Evolutionary conservation across 108 stramenopile genomes (phyloP).

Genomic region (Skeletonema tropicum): DNA sequence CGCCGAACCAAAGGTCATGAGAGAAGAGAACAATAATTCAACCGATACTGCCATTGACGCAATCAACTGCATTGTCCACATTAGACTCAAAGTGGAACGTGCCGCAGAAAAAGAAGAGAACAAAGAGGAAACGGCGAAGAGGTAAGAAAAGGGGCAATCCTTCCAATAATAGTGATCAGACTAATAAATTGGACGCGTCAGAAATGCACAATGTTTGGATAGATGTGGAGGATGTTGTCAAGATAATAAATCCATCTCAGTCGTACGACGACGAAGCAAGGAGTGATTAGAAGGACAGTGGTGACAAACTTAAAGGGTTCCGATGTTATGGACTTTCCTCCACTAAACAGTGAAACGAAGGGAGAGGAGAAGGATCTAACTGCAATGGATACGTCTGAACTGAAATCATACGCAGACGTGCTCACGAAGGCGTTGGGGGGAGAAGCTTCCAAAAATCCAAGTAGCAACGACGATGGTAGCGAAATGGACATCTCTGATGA

Average conservation of each 20-base stretch:
- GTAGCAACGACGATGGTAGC: constrained; percentile 9
- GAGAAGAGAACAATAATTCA: not conserved
- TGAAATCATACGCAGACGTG: constrained; percentile 33
- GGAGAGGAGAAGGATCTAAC: constrained; percentile 5
- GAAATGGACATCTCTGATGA: constrained; percentile 52
- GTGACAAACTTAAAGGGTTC: too few relatives aligned
- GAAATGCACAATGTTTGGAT: constrained; percentile 4
- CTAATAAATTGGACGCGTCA: not conserved
- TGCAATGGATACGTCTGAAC: constrained; percentile 22
- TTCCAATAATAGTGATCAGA: constrained; percentile 2
- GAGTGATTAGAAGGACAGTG: too few relatives aligned
- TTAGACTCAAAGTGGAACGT: constrained; percentile 33
- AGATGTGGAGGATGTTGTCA: constrained; percentile 17
- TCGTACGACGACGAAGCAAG: too few relatives aligned
- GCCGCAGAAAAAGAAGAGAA: constrained; percentile 12
- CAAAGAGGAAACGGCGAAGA: constrained; percentile 7
- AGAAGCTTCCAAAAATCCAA: not conserved
- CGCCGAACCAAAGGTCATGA: not conserved
- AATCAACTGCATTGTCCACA: constrained; percentile 39
- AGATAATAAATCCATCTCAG: constrained; percentile 2
- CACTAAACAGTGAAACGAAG: not conserved
- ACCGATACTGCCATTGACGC: constrained; percentile 24
- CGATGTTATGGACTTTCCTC: too few relatives aligned
- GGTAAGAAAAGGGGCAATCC: constrained; percentile 12
- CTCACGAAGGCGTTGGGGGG: constrained; percentile 15